Conservation (phyloP, 805 yeast species). For the Spathaspora girioi region DNA sequence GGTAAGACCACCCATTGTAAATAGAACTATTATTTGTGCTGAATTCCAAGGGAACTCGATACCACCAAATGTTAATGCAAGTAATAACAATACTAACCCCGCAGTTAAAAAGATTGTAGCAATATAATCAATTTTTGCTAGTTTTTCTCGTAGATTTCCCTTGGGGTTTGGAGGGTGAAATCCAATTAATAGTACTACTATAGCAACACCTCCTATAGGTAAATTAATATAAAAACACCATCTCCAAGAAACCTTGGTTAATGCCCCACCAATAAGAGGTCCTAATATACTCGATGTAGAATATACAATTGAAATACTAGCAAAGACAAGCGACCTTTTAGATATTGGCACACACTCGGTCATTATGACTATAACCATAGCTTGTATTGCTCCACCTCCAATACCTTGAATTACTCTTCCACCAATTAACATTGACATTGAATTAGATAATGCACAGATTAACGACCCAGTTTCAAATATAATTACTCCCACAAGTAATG, state of each 20-base stretch:
- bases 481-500: conserved; percentile 44
- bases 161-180: conserved; percentile 46
- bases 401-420: conserved; percentile 70
- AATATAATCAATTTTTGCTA: conserved; percentile 43
- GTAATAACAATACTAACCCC: conserved; percentile 42
- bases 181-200: conserved; percentile 31
- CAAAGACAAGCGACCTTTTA: conserved; percentile 36
- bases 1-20: conserved; percentile 43
- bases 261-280: conserved; percentile 66
- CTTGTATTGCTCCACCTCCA: conserved; percentile 68
- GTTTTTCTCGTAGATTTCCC: conserved; percentile 35
- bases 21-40: conserved; percentile 47
- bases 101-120: conserved; percentile 44
- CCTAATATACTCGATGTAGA: conserved; percentile 54
- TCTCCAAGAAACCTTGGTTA: conserved; percentile 64
- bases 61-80: conserved; percentile 57
- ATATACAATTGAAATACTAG: conserved; percentile 39
- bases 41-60: conserved; percentile 50
- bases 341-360: conserved; percentile 51
- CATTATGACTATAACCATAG: conserved; percentile 52
- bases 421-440: conserved; percentile 61
- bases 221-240: conserved; percentile 74
- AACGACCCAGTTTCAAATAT: conserved; percentile 63
- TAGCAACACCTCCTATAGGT: conserved; percentile 58
- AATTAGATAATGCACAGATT: conserved; percentile 49